A percentile compares a stretch with the other conserved stretches of the same genome.
These are phyloP conservation scores for Helotiales sp. DNA, from an alignment of 2,329 filamentous ascomycete genomes.

Conservation along the genomic window DNA sequence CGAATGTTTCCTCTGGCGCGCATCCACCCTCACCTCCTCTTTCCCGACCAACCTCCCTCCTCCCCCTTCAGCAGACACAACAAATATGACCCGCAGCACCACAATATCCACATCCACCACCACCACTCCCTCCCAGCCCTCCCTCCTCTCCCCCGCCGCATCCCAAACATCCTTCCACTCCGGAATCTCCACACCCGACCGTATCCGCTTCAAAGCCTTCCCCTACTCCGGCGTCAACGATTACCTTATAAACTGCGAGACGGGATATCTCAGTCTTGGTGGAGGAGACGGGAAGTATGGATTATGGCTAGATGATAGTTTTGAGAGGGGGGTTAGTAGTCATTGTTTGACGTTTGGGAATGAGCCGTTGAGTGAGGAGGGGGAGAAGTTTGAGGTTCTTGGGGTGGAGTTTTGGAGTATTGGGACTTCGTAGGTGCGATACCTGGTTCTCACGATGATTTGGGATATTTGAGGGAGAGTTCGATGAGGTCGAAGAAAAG, in stretches of 20 bases:
- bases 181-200: conserved; percentile 59
- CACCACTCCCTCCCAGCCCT: conserved; percentile 28
- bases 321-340: conserved; percentile 82
- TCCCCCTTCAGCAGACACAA: conserved; percentile 67
- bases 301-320: conserved; percentile 84
- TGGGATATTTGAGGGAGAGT: background rate
- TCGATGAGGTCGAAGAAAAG: background rate
- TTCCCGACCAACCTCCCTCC: conserved; percentile 55
- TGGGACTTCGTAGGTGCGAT: conserved; percentile 47
- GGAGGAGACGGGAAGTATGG: conserved; percentile 89
- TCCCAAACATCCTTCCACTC: conserved; percentile 24
- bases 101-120: conserved; percentile 46
- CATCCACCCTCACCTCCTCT: conserved; percentile 58
- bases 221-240: conserved; percentile 95
- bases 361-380: conserved; percentile 88
- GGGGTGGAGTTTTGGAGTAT: conserved; percentile 95
- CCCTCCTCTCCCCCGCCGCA: conserved; percentile 17
- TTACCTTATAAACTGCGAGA: conserved; percentile 93
- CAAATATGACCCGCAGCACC: conserved; percentile 59
- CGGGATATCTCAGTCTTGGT: conserved; percentile 80
- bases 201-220: conserved; percentile 94
- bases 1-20: conserved; percentile 91
- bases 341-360: conserved; percentile 92
- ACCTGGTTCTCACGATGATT: background rate
- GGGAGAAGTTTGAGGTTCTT: conserved; percentile 85